Conservation (phyloP, 495 filamentous ascomycete species). For the Aspergillus haitiensis region DNA sequence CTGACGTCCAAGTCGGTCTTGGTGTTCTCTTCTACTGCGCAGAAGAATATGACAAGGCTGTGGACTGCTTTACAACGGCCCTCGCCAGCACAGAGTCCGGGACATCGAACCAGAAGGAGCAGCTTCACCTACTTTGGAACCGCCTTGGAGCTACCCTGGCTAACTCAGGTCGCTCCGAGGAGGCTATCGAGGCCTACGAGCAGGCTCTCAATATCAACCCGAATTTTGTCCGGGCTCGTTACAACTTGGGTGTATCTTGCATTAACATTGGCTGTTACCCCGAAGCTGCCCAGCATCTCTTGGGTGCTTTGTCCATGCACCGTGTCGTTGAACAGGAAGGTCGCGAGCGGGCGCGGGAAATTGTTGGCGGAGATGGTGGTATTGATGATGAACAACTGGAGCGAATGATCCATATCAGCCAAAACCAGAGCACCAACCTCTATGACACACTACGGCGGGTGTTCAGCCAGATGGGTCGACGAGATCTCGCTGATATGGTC, state of each 20-base stretch:
- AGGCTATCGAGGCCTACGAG: constrained; percentile 96
- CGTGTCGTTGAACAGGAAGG: constrained; percentile 86
- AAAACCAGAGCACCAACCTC: constrained; percentile 95
- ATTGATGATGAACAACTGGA: constrained; percentile 70
- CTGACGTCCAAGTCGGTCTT: constrained; percentile 95
- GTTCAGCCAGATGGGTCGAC: constrained; percentile 88
- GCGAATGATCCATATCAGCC: constrained; percentile 68
- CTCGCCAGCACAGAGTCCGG: constrained; percentile 80
- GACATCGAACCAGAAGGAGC: constrained; percentile 67
- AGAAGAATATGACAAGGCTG: constrained; percentile 97
- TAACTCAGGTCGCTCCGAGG: constrained; percentile 88
- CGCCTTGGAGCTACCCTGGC: constrained; percentile 93
- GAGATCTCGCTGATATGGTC: constrained; percentile 85
- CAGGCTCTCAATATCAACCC: constrained; percentile 82
- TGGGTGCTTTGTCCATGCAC: constrained; percentile 95
- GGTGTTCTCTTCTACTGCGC: constrained; percentile 97
- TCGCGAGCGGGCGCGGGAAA: constrained; percentile 75
- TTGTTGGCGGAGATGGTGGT: constrained; percentile 63
- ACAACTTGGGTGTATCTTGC: constrained; percentile 94
- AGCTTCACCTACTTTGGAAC: constrained; percentile 96
- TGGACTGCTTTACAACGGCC: constrained; percentile 95
- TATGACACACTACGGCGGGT: constrained; percentile 91
- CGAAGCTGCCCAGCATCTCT: constrained; percentile 91
- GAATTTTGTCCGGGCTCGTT: constrained; percentile 94
- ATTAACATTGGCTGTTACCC: constrained; percentile 96